Base-by-base conservation (phyloP, 2,329 filamentous ascomycete genomes). In the Orbilia ellipsospora region DNA sequence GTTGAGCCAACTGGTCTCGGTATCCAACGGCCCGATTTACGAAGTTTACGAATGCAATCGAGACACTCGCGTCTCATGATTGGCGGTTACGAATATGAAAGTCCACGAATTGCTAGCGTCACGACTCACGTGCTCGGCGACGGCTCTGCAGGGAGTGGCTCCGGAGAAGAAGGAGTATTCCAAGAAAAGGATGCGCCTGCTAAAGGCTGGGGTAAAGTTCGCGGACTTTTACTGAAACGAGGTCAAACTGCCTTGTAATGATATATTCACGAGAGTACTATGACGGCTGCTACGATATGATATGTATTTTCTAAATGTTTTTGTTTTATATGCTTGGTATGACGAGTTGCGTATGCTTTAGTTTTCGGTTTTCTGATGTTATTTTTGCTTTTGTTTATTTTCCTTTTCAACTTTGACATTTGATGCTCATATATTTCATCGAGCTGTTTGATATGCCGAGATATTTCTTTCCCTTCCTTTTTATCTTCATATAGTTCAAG, bases 41-140 rank as follows among this genome's bases (percentile, higher is more conserved):
- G 70, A 26, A 64, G 51, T 18, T 16, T 75, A 18, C 72, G 72
- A 40, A 59, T 50, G 5, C 59, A 64, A 44, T 75, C 72, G 31
- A 51, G 72, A 69, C 72, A 75, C 16, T 75, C 72, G 23, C 64
- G 72, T 55, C 51, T 74, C n/a, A 75, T 75, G 72, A 60, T 75
- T 56, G 72, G 72, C 16, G 72, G 72, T 15, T 75, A 75, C 36
- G 64, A 68, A 51, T 75, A 75, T 23, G 50, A 69, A 61, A 75
- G 72, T 15, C 72, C 72, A 56, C 72, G 72, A 56, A 68, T 75
- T 23, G 72, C 72, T 26, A 75, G 52, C 40, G 72, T 69, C 31
- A 48, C 64, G 20, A 64, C 70, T 4, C 66, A 74, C n/a, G 15
- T 64, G 18, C 45, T 68, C 31, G 70, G 63, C 13, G 63, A 74